These are phyloP conservation scores for Penicillium psychrosexuale DNA, from an alignment of 2,329 filamentous ascomycete genomes.

Conservation along the genomic window DNA sequence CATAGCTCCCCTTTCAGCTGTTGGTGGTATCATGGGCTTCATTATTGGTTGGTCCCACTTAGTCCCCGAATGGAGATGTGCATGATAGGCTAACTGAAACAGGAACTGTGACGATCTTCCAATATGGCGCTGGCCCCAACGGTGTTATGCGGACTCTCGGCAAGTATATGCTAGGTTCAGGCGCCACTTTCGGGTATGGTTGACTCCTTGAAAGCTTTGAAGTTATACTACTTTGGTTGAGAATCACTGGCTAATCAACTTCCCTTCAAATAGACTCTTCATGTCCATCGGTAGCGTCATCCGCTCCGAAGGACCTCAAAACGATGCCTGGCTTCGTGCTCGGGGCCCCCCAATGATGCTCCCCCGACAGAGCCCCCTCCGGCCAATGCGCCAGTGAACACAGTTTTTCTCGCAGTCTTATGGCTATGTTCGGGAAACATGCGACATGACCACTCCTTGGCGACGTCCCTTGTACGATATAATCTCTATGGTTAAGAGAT, in stretches of 20 bases:
- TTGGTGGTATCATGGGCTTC: conserved; percentile 94
- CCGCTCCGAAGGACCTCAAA: conserved; percentile 79
- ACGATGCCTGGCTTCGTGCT: conserved; percentile 71
- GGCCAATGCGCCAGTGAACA: conserved; percentile 32
- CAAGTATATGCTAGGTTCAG: conserved; percentile 94
- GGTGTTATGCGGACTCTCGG: conserved; percentile 91
- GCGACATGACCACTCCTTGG: conserved; percentile 22
- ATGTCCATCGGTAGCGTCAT: conserved; percentile 99
- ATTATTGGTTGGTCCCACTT: conserved; percentile 71
- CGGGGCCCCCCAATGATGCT: conserved; percentile 71
- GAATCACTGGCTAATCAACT: not conserved
- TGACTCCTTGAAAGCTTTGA: not conserved
- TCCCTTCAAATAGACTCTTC: conserved; percentile 65
- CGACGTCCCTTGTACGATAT: conserved; percentile 34
- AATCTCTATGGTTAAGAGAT: conserved; percentile 14
- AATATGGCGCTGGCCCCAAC: conserved; percentile 88
- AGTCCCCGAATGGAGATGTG: not conserved
- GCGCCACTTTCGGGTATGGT: conserved; percentile 87
- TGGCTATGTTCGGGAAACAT: conserved; percentile 15
- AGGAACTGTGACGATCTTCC: conserved; percentile 93
- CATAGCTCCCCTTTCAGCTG: conserved; percentile 57
- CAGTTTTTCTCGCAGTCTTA: conserved; percentile 1
- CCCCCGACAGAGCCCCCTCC: conserved; percentile 44
- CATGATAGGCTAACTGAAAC: conserved; percentile 4
- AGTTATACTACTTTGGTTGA: not conserved